phyloP scores from a whole-genome alignment of 305 asterid species.

The Rubia balearica region DNA sequence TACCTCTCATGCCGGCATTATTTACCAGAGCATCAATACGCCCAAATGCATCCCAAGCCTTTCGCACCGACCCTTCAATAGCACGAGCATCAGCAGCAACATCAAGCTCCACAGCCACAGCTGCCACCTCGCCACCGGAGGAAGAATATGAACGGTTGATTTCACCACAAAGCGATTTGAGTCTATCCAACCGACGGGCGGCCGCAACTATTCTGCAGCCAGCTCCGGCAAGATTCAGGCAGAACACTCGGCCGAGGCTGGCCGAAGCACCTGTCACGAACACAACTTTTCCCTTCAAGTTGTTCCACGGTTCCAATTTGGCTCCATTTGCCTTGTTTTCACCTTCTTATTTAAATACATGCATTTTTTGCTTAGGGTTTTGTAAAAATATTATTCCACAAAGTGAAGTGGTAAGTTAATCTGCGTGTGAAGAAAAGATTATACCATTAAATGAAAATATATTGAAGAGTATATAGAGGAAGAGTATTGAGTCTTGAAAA shows the following conservation, averaged over 20 bases:
- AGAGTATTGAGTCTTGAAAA: too few relatives aligned
- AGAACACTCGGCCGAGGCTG: slow-evolving; percentile 53
- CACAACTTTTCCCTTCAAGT: slow-evolving; percentile 42
- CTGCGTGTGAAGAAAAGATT: too few relatives aligned
- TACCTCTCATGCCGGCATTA: slow-evolving; percentile 37
- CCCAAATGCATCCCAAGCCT: slow-evolving; percentile 69
- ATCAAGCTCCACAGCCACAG: slow-evolving; percentile 54
- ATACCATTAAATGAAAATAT: slow-evolving; percentile 18
- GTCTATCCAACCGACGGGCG: slow-evolving; percentile 45
- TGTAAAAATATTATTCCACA: too few relatives aligned
- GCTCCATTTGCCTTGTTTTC: neutral
- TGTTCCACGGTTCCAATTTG: slow-evolving; percentile 56
- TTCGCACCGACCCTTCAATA: slow-evolving; percentile 40
- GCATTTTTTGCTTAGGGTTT: too few relatives aligned
- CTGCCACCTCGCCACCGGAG: slow-evolving; percentile 16
- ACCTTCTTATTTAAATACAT: neutral
- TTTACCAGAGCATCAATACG: slow-evolving; percentile 54
- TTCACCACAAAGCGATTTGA: slow-evolving; percentile 42
- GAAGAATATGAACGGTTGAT: slow-evolving; percentile 26
- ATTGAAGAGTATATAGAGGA: too few relatives aligned
- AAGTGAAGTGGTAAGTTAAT: too few relatives aligned
- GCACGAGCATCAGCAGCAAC: slow-evolving; percentile 28
- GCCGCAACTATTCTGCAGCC: slow-evolving; percentile 59
- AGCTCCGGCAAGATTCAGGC: slow-evolving; percentile 47
- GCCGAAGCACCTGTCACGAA: slow-evolving; percentile 67